Evolutionary conservation across 1,139 yeast species (phyloP).

Genomic region (Zygosaccharomyces sapae): DNA sequence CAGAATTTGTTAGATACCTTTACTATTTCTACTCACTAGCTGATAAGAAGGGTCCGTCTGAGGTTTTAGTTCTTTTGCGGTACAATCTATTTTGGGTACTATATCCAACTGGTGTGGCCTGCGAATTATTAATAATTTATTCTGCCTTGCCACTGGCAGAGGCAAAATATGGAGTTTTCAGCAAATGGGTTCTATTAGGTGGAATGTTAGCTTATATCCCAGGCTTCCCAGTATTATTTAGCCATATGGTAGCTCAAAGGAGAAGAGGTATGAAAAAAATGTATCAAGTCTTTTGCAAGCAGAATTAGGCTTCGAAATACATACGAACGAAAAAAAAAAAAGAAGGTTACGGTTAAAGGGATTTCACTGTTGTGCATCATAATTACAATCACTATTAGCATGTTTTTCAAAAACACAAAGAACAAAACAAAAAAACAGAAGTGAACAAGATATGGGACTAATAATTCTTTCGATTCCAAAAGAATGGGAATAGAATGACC

Average conservation of each 20-base stretch:
- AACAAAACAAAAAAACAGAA: neutral
- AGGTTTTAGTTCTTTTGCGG: constrained; percentile 63
- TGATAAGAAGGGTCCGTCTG: constrained; percentile 46
- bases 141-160: constrained; percentile 64
- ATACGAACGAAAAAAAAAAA: neutral
- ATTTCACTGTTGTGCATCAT: constrained; percentile 1
- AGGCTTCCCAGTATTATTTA: constrained; percentile 77
- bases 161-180: constrained; percentile 46
- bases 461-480: neutral
- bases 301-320: constrained; percentile 7
- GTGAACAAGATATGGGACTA: neutral
- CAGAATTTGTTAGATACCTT: constrained; percentile 84
- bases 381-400: neutral
- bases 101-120: constrained; percentile 87
- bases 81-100: constrained; percentile 77
- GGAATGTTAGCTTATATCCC: constrained; percentile 71
- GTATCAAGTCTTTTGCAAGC: constrained; percentile 8
- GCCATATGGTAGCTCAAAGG: constrained; percentile 89
- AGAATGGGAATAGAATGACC: neutral
- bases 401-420: neutral
- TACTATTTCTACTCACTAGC: constrained; percentile 58
- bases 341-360: neutral
- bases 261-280: constrained; percentile 51
- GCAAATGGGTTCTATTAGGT: constrained; percentile 51
- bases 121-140: constrained; percentile 71